phyloP scores from a whole-genome alignment of 768 basidiomycete species.

The Saitozyma podzolica region DNA sequence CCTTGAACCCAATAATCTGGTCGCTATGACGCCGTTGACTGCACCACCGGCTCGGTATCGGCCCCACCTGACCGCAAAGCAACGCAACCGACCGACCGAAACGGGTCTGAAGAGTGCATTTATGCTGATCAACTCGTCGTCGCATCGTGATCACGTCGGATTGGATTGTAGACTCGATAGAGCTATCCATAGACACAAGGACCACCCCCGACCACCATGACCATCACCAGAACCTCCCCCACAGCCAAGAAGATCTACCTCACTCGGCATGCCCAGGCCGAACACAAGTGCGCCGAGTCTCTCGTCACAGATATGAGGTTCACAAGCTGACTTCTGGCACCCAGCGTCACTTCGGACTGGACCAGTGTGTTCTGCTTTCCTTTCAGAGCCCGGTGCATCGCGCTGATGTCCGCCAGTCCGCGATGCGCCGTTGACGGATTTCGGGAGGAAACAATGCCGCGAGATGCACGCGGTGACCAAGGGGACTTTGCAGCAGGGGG shows the following conservation, averaged over 20 bases:
- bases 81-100: too few species aligned
- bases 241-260: constrained; percentile 32
- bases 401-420: constrained; percentile 21
- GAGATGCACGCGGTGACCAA: constrained; percentile 42
- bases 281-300: constrained; percentile 41
- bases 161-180: too few species aligned
- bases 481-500: constrained; percentile 37
- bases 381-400: background rate
- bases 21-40: too few species aligned
- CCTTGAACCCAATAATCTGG: too few species aligned
- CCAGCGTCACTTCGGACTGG: constrained; percentile 46
- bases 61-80: too few species aligned
- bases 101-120: too few species aligned
- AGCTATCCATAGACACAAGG: too few species aligned
- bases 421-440: constrained; percentile 48
- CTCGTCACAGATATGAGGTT: background rate
- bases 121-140: too few species aligned
- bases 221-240: too few species aligned
- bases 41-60: too few species aligned
- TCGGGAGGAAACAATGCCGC: constrained; percentile 43
- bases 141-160: too few species aligned
- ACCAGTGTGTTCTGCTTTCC: constrained; percentile 24
- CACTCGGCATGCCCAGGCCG: constrained; percentile 47
- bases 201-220: too few species aligned
- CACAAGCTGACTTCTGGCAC: constrained; percentile 3